phyloP scores from a whole-genome alignment of 169 alveolate species.

The Plasmodium berghei region DNA sequence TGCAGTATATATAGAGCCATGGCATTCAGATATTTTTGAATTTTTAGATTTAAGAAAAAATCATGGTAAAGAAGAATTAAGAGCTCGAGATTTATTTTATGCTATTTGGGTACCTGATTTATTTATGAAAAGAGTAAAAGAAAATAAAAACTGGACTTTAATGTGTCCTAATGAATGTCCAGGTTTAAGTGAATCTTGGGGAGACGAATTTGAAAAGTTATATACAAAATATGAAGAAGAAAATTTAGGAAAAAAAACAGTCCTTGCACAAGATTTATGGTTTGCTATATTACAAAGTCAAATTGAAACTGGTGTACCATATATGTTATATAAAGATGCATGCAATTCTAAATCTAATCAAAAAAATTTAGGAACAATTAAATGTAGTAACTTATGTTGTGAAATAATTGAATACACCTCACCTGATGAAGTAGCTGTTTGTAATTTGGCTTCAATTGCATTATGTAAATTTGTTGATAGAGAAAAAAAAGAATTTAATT shows the following conservation, averaged over 20 bases:
- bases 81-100: conserved; percentile 98
- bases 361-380: conserved; percentile 97
- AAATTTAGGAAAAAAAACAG: conserved; percentile 94
- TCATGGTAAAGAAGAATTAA: conserved; percentile 98
- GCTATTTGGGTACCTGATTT: conserved; percentile 99
- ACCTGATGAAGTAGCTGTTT: conserved; percentile 98
- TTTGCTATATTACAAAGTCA: conserved; percentile 96
- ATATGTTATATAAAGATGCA: conserved; percentile 96
- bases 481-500: conserved; percentile 84
- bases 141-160: conserved; percentile 95
- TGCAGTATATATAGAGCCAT: conserved; percentile 99
- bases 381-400: conserved; percentile 96
- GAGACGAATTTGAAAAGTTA: conserved; percentile 95
- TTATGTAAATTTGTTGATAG: conserved; percentile 88
- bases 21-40: conserved; percentile 99
- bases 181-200: conserved; percentile 95
- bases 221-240: conserved; percentile 92
- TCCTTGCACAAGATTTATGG: conserved; percentile 98
- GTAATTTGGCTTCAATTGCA: conserved; percentile 98
- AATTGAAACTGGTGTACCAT: conserved; percentile 99
- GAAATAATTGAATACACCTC: conserved; percentile 98
- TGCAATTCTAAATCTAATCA: conserved; percentile 97
- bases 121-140: conserved; percentile 98
- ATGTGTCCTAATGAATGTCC: conserved; percentile 99
- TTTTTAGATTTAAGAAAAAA: conserved; percentile 96